Percentiles rank a stretch among this genome's conserved stretches.
Evolutionary conservation across 371 early-diverging fungal species (phyloP).

Genomic region (Chytridium lagenaria): DNA sequence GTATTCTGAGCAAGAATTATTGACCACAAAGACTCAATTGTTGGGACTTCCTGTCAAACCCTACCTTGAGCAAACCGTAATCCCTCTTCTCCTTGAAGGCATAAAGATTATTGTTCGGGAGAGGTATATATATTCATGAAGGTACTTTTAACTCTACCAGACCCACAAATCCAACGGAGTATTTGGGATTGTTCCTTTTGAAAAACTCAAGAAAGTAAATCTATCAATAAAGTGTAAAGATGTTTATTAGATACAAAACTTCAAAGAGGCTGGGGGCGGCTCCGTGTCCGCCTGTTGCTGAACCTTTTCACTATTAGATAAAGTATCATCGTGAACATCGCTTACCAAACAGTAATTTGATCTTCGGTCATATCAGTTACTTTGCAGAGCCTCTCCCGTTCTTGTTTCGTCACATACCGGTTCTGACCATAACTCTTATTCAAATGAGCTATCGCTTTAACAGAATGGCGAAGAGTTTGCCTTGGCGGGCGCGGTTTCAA

Average conservation of each 20-base stretch:
- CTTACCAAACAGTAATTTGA: slow-evolving; percentile 2
- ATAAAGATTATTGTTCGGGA: slow-evolving; percentile 50
- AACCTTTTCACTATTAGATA: too few species aligned
- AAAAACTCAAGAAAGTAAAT: slow-evolving; percentile 35
- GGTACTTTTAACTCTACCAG: slow-evolving; percentile 25
- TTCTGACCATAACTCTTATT: neutral
- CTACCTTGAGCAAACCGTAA: slow-evolving; percentile 51
- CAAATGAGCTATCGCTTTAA: neutral
- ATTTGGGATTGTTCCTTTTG: slow-evolving; percentile 49
- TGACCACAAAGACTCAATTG: slow-evolving; percentile 23
- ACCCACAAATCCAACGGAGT: slow-evolving; percentile 55
- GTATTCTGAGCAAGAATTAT: neutral
- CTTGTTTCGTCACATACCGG: neutral
- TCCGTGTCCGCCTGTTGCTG: too few species aligned
- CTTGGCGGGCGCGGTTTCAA: neutral
- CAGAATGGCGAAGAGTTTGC: neutral
- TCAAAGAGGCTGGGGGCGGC: too few species aligned
- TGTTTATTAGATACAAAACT: too few species aligned
- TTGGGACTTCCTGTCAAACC: slow-evolving; percentile 46
- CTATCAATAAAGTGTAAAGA: too few species aligned
- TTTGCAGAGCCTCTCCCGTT: neutral
- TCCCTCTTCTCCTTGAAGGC: slow-evolving; percentile 54
- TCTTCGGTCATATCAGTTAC: neutral
- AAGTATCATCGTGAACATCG: too few species aligned
- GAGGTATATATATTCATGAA: slow-evolving; percentile 32